Conservation (phyloP, 495 filamentous ascomycete genomes). For the Podospora pseudocomata region DNA sequence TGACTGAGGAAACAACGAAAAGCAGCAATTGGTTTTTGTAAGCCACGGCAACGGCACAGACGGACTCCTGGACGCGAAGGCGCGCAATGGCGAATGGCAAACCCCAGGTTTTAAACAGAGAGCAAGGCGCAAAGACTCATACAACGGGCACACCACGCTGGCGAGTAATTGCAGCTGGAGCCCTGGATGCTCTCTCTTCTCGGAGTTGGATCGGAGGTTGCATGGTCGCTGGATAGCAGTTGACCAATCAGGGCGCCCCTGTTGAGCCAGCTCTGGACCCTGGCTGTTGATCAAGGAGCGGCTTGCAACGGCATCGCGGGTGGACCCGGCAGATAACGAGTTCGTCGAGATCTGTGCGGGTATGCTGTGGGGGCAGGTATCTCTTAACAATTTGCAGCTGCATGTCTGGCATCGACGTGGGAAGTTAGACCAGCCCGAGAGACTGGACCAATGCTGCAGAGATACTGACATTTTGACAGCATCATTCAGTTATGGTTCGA, state of each 20-base stretch:
- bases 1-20: not conserved
- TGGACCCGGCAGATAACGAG: constrained; percentile 8
- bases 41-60: not conserved
- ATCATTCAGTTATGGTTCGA: too few species aligned
- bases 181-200: constrained; percentile 7
- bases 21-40: not conserved
- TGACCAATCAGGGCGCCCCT: constrained; percentile 27
- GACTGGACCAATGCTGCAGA: too few species aligned
- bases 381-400: not conserved
- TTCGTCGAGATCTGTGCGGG: not conserved
- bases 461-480: too few species aligned
- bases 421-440: too few species aligned
- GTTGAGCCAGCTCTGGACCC: not conserved
- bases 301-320: constrained; percentile 8
- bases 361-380: not conserved
- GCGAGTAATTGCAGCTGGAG: constrained; percentile 2
- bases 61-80: not conserved
- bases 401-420: not conserved
- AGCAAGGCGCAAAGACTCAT: not conserved
- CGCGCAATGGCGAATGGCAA: not conserved
- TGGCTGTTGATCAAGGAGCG: not conserved
- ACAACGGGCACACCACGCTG: too few species aligned
- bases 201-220: constrained; percentile 36
- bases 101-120: not conserved
- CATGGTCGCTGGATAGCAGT: constrained; percentile 13